These are phyloP conservation scores for Syzygium malaccense DNA, from an alignment of 441 rosid genomes.

Conservation along the genomic window DNA sequence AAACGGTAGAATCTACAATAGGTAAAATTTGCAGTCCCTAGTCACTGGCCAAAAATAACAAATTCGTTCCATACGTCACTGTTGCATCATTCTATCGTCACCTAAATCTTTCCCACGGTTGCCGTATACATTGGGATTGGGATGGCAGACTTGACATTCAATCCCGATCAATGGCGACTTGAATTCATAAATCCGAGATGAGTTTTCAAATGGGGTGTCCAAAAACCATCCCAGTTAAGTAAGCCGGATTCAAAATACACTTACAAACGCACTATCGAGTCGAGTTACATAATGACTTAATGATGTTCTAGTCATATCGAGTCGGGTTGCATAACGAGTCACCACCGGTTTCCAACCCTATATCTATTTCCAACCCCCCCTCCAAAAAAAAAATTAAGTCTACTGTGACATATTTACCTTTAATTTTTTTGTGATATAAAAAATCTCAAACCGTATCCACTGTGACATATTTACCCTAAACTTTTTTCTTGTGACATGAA, in stretches of 20 bases:
- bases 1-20: background rate
- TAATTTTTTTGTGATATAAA: too few relatives aligned
- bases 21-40: background rate
- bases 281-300: background rate
- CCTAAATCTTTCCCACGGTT: background rate
- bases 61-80: background rate
- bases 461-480: too few relatives aligned
- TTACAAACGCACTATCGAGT: background rate
- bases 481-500: too few relatives aligned
- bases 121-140: background rate
- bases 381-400: too few relatives aligned
- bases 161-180: background rate
- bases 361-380: background rate
- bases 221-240: background rate
- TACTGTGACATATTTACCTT: too few relatives aligned
- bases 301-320: background rate
- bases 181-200: background rate
- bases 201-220: background rate
- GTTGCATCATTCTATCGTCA: background rate
- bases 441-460: too few relatives aligned
- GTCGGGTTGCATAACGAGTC: background rate
- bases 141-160: background rate
- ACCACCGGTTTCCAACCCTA: background rate
- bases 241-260: background rate
- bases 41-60: background rate